A percentile compares a stretch with the other conserved stretches of the same genome.
Conservation (phyloP, 192 early-diverging fungal species). For the Spizellomyces sp. region DNA sequence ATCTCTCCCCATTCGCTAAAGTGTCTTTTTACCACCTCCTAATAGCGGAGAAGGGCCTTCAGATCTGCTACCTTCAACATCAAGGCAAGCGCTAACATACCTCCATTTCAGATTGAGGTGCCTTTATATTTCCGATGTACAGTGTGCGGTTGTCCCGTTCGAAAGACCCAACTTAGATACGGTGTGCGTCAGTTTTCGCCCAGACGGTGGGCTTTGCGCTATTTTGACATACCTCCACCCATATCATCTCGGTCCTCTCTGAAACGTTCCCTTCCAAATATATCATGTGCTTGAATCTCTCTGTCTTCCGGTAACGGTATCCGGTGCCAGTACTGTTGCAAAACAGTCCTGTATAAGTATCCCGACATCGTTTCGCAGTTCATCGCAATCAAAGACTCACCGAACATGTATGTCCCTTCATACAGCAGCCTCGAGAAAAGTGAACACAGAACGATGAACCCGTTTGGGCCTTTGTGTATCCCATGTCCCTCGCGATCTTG, state of each 20-base stretch:
- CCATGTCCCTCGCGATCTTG: conserved; percentile 65
- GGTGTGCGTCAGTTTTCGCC: background rate
- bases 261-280: conserved; percentile 77
- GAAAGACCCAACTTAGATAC: conserved; percentile 75
- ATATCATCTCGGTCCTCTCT: conserved; percentile 59
- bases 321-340: conserved; percentile 53
- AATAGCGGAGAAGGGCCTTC: background rate
- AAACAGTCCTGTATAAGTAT: too few relatives aligned
- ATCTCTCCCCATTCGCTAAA: conserved; percentile 79
- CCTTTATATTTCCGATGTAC: conserved; percentile 68
- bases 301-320: conserved; percentile 53
- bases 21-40: conserved; percentile 60
- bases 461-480: conserved; percentile 65
- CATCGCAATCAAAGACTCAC: background rate
- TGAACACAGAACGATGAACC: conserved; percentile 77
- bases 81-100: conserved; percentile 8
- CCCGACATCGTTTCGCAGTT: too few relatives aligned
- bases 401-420: conserved; percentile 59
- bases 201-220: background rate
- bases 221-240: conserved; percentile 58
- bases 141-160: conserved; percentile 71
- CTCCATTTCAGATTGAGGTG: conserved; percentile 37
- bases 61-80: too few relatives aligned
- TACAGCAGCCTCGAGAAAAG: conserved; percentile 81
- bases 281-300: conserved; percentile 55